Conservation (phyloP, 768 basidiomycete genomes). For the Jaapia argillacea region DNA sequence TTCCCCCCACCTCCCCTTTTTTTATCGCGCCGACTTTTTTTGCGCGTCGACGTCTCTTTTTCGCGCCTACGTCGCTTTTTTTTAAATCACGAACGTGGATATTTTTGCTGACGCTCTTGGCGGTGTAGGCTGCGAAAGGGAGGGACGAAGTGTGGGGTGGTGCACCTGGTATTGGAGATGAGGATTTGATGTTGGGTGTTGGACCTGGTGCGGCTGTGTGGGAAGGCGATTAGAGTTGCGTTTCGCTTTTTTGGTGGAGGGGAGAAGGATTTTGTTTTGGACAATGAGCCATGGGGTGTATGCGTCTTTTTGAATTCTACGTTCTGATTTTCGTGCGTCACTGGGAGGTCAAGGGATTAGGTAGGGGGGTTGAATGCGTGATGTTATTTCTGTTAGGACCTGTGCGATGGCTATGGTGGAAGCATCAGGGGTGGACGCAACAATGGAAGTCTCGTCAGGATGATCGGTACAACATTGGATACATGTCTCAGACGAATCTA, state of each 20-base stretch:
- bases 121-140: constrained; percentile 7
- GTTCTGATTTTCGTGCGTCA: no score
- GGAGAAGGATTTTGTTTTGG: no score
- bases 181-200: background rate
- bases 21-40: no score
- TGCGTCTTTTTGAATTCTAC: no score
- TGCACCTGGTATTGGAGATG: background rate
- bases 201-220: background rate
- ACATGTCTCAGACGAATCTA: no score
- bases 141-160: constrained; percentile 3
- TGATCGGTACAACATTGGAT: no score
- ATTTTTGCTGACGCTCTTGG: background rate
- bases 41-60: background rate
- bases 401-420: background rate
- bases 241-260: no score
- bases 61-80: background rate
- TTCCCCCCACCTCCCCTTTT: background rate
- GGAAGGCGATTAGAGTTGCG: background rate
- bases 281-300: no score
- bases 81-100: background rate
- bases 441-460: no score
- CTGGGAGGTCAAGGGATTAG: no score
- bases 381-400: background rate
- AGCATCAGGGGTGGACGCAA: background rate
- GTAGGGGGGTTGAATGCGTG: no score